Evolutionary conservation across 306 rosid species (phyloP), one percentile per base, ranked within the genome.

Genomic region (Elaeagnus macrophylla): DNA sequence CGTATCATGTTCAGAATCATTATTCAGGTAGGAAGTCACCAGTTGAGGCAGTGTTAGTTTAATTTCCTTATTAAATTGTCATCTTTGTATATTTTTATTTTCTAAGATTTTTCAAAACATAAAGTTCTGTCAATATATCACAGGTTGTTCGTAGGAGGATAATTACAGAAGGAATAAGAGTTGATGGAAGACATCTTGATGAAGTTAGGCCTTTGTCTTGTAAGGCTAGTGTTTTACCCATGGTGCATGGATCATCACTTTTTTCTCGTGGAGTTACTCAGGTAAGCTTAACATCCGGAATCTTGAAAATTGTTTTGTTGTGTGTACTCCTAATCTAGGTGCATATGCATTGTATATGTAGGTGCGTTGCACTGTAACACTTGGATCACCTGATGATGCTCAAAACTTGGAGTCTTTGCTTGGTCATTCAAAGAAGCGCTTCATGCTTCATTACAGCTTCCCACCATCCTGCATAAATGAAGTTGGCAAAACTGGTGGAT

Each of bases 381-480:
- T 91, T 57, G 99, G 99, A 65, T 86, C 93, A 49, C 99, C 96
- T 37, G 66, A 78, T 64, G 96, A 91, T 66, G 99, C 99, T 54
- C 99, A 91, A 64, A 88, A 71, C 39, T 73, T 91, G 79, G 95
- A 86, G 13, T 87, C 95, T 60, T 54, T 91, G 12, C 95, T 91
- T 11, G 96, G 99, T 38, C 93, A 95, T 62, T 80, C 93, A 8
- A 72, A 71, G 10, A 91, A 91, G 79, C 83, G 99, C 60, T 91
- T 91, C 69, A 87, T 91, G 99, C 99, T 91, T 70, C 99, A 91
- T 68, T 87, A 91, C 53, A 91, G 96, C 59, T 91, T 91, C 71
- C 99, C 96, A 35, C 99, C 99, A 48, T 87, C 78, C 79, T 82
- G 89, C 65, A 87, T 84, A 52, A 87, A 87, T 64, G 95, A 91